These are phyloP conservation scores for Nemania sp. DNA, from an alignment of 2,329 filamentous ascomycete genomes.

Conservation along the genomic window DNA sequence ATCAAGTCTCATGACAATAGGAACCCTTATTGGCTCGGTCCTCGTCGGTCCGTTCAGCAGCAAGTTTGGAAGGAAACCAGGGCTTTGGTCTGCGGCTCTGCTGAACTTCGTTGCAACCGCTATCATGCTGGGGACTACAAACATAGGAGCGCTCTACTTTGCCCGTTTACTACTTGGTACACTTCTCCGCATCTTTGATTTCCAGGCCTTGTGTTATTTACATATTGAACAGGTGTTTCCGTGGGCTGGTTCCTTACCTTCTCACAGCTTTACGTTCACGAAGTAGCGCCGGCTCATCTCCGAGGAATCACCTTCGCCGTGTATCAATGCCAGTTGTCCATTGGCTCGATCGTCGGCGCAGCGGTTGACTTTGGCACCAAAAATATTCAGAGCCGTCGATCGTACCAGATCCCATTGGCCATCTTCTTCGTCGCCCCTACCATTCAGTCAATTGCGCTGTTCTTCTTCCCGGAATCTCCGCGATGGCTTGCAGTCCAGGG, in stretches of 20 bases:
- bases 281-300: constrained; percentile 42
- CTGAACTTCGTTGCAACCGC: constrained; percentile 37
- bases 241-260: constrained; percentile 44
- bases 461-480: constrained; percentile 44
- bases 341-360: constrained; percentile 41
- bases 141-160: constrained; percentile 37
- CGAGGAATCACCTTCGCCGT: constrained; percentile 41
- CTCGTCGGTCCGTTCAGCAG: constrained; percentile 34
- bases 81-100: constrained; percentile 36
- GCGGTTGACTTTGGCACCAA: constrained; percentile 39
- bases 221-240: constrained; percentile 35
- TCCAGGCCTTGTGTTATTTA: background rate
- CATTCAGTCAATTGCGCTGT: constrained; percentile 38
- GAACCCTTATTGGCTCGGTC: constrained; percentile 40
- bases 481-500: constrained; percentile 45
- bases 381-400: constrained; percentile 23
- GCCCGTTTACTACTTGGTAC: constrained; percentile 39
- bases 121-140: constrained; percentile 39
- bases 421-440: constrained; percentile 40
- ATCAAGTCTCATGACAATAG: constrained; percentile 42
- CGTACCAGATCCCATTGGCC: constrained; percentile 37
- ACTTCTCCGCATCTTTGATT: background rate
- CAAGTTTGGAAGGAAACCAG: constrained; percentile 32
- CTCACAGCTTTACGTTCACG: constrained; percentile 44
- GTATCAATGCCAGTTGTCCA: constrained; percentile 40